A percentile compares a stretch with the other conserved stretches of the same genome.
phyloP scores from a whole-genome alignment of 2,329 filamentous ascomycete species.

The Xylariaceae sp. region DNA sequence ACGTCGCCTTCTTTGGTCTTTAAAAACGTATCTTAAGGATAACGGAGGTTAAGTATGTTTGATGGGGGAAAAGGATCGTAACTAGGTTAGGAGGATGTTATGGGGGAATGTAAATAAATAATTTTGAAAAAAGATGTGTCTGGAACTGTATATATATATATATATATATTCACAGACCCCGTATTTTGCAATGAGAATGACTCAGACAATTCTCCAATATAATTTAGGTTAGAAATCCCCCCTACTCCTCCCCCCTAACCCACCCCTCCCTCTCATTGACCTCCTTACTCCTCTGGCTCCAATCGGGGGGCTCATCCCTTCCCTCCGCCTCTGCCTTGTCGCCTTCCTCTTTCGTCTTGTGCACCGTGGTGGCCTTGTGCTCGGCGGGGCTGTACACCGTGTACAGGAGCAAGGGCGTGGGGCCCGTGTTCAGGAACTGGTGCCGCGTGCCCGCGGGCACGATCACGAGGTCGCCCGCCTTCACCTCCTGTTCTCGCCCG shows the following conservation, averaged over 20 bases:
- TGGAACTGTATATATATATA: not conserved
- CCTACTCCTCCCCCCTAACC: constrained; percentile 36
- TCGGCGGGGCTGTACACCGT: constrained; percentile 60
- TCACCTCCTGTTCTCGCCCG: constrained; percentile 49
- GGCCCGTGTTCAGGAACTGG: constrained; percentile 58
- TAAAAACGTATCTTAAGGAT: not conserved
- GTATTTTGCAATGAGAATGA: not conserved
- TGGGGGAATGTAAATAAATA: not conserved
- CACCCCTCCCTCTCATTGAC: constrained; percentile 52
- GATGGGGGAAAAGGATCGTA: too few relatives aligned
- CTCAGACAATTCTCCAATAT: not conserved
- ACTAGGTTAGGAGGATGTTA: too few relatives aligned
- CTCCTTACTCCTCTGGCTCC: constrained; percentile 50
- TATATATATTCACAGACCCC: too few relatives aligned
- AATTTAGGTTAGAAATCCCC: too few relatives aligned
- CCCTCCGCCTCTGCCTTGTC: constrained; percentile 58
- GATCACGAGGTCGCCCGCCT: constrained; percentile 33
- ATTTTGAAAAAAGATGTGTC: too few relatives aligned
- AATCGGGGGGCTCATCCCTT: constrained; percentile 54
- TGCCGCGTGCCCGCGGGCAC: constrained; percentile 62
- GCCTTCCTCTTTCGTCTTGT: constrained; percentile 58
- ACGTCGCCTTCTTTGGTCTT: constrained; percentile 34
- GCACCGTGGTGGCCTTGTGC: constrained; percentile 53
- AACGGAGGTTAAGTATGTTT: too few relatives aligned
- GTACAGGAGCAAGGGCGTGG: constrained; percentile 53